phyloP scores from a whole-genome alignment of 2,329 filamentous ascomycete genomes.

The Whalleya microplaca region DNA sequence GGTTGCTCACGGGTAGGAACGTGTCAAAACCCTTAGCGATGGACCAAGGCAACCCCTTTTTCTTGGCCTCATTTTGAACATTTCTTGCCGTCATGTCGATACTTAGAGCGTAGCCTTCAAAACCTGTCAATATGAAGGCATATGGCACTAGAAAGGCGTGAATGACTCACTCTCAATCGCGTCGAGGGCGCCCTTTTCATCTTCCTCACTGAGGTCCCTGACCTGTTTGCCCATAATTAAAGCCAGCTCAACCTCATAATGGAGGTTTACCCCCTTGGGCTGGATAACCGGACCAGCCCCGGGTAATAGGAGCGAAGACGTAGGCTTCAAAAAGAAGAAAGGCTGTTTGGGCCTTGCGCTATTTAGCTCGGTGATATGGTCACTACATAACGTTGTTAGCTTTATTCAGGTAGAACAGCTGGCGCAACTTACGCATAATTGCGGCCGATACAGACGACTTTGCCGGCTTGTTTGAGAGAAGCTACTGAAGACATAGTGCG shows the following conservation, averaged over 20 bases:
- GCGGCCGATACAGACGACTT: conserved; percentile 91
- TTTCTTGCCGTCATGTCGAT: conserved; percentile 99
- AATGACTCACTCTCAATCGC: conserved; percentile 71
- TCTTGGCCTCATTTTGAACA: conserved; percentile 94
- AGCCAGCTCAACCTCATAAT: conserved; percentile 95
- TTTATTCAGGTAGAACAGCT: neutral
- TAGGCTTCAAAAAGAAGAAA: conserved; percentile 98
- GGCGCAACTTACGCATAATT: conserved; percentile 80
- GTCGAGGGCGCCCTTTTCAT: conserved; percentile 76
- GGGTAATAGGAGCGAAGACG: conserved; percentile 82
- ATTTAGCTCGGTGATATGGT: conserved; percentile 92
- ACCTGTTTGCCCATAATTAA: conserved; percentile 84
- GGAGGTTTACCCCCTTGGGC: conserved; percentile 81
- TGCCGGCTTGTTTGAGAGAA: conserved; percentile 59
- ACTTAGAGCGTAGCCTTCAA: conserved; percentile 77
- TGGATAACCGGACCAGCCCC: conserved; percentile 78
- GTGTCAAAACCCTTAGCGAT: conserved; percentile 99
- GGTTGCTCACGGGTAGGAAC: conserved; percentile 83
- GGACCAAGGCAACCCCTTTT: conserved; percentile 93
- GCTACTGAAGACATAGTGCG: conserved; percentile 48
- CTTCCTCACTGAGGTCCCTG: conserved; percentile 73
- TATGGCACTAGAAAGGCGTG: neutral
- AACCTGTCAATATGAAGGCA: conserved; percentile 11
- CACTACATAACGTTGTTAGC: conserved; percentile 54
- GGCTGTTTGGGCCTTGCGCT: conserved; percentile 88